Conservation (phyloP, 1,139 yeast genomes). For the Diutina pseudorugosa region DNA sequence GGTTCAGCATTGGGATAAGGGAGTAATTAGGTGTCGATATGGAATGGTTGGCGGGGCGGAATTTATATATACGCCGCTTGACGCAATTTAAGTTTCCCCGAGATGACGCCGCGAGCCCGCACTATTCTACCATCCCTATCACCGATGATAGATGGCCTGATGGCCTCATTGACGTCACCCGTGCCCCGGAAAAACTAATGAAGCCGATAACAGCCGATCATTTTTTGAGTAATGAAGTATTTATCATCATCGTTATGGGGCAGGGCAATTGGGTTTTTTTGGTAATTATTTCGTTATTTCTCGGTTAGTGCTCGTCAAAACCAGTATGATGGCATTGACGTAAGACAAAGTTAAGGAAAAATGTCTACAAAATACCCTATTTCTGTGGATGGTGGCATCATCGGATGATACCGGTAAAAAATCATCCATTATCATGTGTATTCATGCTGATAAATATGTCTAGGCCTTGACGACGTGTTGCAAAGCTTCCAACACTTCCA, state of each 20-base stretch:
- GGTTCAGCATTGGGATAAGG: slow-evolving; percentile 23
- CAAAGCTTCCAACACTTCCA: slow-evolving; percentile 93
- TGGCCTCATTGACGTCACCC: background rate
- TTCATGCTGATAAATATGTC: background rate
- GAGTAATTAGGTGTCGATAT: background rate
- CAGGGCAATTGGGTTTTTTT: too few species aligned
- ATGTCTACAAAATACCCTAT: too few species aligned
- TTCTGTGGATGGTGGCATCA: too few species aligned
- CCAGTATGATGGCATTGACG: too few species aligned
- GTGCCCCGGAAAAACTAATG: too few species aligned
- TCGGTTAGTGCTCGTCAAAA: too few species aligned
- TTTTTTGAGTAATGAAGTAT: too few species aligned
- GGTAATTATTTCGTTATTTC: too few species aligned
- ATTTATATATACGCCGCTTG: background rate
- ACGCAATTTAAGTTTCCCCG: background rate
- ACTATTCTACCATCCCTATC: background rate
- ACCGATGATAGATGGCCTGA: background rate
- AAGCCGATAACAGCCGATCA: too few species aligned
- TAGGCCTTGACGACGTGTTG: slow-evolving; percentile 63
- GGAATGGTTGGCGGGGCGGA: background rate
- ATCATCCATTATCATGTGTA: background rate
- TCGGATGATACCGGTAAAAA: too few species aligned
- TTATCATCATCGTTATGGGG: too few species aligned
- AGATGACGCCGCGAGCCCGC: background rate
- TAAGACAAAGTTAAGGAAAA: too few species aligned